A percentile compares a stretch with the other conserved stretches of the same genome.
These are phyloP conservation scores for Fusarium anguioides DNA, from an alignment of 2,329 filamentous ascomycete genomes.

Conservation along the genomic window DNA sequence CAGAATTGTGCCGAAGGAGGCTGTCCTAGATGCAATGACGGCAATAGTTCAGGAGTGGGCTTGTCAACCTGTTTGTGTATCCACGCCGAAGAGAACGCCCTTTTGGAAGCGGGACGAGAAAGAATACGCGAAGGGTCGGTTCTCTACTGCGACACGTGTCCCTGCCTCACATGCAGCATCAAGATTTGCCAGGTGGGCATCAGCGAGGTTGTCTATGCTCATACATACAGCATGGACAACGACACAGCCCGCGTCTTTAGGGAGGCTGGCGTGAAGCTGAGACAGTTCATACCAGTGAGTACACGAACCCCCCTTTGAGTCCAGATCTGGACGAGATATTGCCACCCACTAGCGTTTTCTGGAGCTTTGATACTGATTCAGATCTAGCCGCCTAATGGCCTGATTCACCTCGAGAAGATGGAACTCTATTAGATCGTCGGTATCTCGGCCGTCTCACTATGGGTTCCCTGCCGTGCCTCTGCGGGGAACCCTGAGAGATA, in stretches of 20 bases:
- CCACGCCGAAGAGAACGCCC: conserved; percentile 97
- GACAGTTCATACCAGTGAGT: conserved; percentile 88
- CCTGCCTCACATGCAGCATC: conserved; percentile 96
- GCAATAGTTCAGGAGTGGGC: conserved; percentile 73
- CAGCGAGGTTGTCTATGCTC: conserved; percentile 92
- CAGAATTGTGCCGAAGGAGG: conserved; percentile 94
- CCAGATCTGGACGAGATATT: conserved; percentile 19
- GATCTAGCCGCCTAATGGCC: conserved; percentile 69
- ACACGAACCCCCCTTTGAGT: conserved; percentile 16
- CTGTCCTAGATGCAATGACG: conserved; percentile 86
- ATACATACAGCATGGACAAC: conserved; percentile 93
- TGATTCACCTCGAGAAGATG: conserved; percentile 70
- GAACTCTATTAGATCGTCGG: conserved; percentile 50
- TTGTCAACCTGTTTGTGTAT: conserved; percentile 92
- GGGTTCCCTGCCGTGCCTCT: conserved; percentile 19
- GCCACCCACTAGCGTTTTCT: background rate
- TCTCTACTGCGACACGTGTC: conserved; percentile 95
- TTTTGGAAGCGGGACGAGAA: conserved; percentile 93
- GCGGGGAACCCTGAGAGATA: conserved; percentile 24
- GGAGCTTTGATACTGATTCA: conserved; percentile 37
- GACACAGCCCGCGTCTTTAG: conserved; percentile 84
- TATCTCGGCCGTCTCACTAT: conserved; percentile 18
- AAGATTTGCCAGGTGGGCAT: conserved; percentile 99
- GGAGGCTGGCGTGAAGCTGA: conserved; percentile 83
- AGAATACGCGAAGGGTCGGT: conserved; percentile 84